Evolutionary conservation across 805 yeast species (phyloP).

Genomic region (Wickerhamiella domercqiae): DNA sequence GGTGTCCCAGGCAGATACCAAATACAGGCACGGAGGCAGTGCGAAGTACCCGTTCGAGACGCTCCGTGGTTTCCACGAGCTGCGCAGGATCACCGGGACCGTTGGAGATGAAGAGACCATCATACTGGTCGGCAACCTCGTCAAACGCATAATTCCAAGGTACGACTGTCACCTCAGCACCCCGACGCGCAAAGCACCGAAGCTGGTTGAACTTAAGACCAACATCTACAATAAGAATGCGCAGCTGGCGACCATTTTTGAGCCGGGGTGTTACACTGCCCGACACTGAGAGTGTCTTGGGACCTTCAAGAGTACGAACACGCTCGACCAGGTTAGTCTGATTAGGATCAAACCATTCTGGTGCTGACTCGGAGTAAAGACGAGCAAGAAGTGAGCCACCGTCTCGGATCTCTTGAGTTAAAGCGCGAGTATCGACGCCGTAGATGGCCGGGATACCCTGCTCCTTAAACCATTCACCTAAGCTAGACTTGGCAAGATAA

Average conservation of each 20-base stretch:
- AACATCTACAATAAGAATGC: conserved; percentile 84
- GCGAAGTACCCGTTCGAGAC: conserved; percentile 41
- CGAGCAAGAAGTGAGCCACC: conserved; percentile 90
- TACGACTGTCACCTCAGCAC: conserved; percentile 89
- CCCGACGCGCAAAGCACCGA: conserved; percentile 89
- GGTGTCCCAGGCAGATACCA: conserved; percentile 98
- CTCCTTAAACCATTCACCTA: conserved; percentile 85
- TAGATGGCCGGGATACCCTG: conserved; percentile 91
- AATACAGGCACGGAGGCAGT: conserved; percentile 74
- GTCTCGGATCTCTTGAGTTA: conserved; percentile 85
- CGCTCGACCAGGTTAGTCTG: conserved; percentile 77
- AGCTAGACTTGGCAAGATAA: conserved; percentile 78
- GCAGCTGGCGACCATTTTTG: conserved; percentile 59
- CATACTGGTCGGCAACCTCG: conserved; percentile 50
- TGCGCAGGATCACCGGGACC: conserved; percentile 99
- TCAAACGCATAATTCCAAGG: conserved; percentile 89
- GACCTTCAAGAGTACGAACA: conserved; percentile 47
- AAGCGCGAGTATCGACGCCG: conserved; percentile 92
- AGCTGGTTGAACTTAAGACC: conserved; percentile 98
- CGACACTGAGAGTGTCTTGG: conserved; percentile 68
- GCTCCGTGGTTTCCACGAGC: conserved; percentile 50
- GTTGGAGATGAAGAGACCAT: conserved; percentile 89
- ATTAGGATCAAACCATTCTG: conserved; percentile 92
- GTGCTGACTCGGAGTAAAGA: conserved; percentile 44
- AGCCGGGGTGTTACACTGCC: conserved; percentile 34